Conservation (phyloP, 768 basidiomycete species). For the Tricholomella constricta region DNA sequence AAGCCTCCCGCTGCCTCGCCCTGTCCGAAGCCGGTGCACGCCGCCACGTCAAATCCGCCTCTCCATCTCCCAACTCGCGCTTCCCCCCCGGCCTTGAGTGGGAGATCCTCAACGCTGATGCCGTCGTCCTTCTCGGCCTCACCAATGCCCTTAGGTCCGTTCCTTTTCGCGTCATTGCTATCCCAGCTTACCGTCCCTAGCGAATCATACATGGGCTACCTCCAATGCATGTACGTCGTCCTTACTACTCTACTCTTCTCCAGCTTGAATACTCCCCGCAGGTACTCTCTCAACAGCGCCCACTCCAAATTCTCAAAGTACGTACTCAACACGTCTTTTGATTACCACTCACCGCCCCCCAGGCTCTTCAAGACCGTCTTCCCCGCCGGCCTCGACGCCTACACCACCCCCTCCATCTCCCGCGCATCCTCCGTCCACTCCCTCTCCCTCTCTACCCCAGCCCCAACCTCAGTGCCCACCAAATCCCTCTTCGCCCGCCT, state of each 20-base stretch:
- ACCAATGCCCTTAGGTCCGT: slow-evolving; percentile 69
- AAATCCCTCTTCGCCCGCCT: slow-evolving; percentile 43
- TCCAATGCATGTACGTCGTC: slow-evolving; percentile 69
- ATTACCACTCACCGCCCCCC: neutral
- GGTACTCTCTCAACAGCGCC: slow-evolving; percentile 58
- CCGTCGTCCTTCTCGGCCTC: slow-evolving; percentile 68
- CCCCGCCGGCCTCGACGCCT: slow-evolving; percentile 55
- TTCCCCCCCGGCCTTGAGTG: slow-evolving; percentile 72
- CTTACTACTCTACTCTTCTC: too few species aligned
- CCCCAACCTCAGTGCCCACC: slow-evolving; percentile 16
- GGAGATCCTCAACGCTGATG: slow-evolving; percentile 76
- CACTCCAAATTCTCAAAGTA: slow-evolving; percentile 78
- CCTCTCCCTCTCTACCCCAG: slow-evolving; percentile 20
- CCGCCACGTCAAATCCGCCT: slow-evolving; percentile 42
- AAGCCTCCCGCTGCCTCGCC: slow-evolving; percentile 58
- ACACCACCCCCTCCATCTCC: slow-evolving; percentile 38
- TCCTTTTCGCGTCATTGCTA: neutral
- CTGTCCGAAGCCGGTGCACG: slow-evolving; percentile 63
- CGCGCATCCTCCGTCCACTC: slow-evolving; percentile 37
- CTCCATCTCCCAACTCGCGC: slow-evolving; percentile 36
- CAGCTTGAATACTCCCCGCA: too few species aligned
- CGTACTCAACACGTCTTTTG: slow-evolving; percentile 9
- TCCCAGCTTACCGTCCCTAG: slow-evolving; percentile 33
- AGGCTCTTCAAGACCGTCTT: slow-evolving; percentile 71
- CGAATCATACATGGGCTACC: slow-evolving; percentile 77